Conservation (phyloP, 139 green algal species). For the Monoraphidium neglectum region DNA sequence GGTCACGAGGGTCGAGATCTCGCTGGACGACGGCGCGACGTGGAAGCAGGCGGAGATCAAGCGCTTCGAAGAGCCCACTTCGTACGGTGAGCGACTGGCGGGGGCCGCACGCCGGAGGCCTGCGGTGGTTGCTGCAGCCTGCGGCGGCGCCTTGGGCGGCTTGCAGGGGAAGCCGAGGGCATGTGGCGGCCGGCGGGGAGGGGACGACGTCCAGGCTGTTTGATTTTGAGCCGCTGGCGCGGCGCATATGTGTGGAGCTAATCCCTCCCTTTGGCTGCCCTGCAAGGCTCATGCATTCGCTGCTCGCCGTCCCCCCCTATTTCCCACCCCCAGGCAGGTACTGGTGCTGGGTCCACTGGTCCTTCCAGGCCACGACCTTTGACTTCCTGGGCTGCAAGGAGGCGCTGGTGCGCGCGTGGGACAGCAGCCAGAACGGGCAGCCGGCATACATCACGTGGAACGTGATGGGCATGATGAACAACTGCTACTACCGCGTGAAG, state of each 20-base stretch:
- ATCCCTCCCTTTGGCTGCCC: too few species aligned
- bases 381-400: slow-evolving; percentile 20
- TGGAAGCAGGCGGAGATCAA: slow-evolving; percentile 83
- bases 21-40: slow-evolving; percentile 81
- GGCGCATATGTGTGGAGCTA: too few species aligned
- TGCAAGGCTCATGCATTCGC: too few species aligned
- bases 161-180: too few species aligned
- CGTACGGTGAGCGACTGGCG: too few species aligned
- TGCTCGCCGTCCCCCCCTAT: neutral
- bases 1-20: slow-evolving; percentile 95
- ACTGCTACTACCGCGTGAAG: slow-evolving; percentile 83
- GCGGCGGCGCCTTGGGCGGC: too few species aligned
- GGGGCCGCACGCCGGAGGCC: too few species aligned
- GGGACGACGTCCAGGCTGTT: too few species aligned
- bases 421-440: slow-evolving; percentile 88
- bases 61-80: slow-evolving; percentile 64
- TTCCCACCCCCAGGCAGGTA: slow-evolving; percentile 70
- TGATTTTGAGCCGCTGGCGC: too few species aligned
- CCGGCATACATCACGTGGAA: slow-evolving; percentile 91
- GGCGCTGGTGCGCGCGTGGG: slow-evolving; percentile 75
- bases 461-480: slow-evolving; percentile 99
- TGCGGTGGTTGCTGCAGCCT: too few species aligned
- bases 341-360: slow-evolving; percentile 89
- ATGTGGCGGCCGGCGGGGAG: too few species aligned
- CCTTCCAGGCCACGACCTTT: slow-evolving; percentile 33